A percentile compares a stretch with the other conserved stretches of the same genome.
Conservation (phyloP, 2,329 filamentous ascomycete species). For the Tolypocladium cylindrosporum region DNA sequence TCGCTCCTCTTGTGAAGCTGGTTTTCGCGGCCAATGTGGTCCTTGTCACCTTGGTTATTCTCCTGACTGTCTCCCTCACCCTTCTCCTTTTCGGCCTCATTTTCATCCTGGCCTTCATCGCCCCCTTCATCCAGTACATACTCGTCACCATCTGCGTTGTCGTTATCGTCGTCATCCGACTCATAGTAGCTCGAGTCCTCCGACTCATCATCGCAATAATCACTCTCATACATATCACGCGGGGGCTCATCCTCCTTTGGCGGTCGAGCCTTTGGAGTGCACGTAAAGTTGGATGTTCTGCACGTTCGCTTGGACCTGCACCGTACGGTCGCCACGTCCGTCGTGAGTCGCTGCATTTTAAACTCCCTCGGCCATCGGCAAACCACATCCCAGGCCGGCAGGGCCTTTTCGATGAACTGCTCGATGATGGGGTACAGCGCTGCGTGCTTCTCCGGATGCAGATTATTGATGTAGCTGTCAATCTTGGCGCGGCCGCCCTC, state of each 20-base stretch:
- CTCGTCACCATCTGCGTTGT: neutral
- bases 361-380: slow-evolving; percentile 21
- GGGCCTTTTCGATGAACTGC: slow-evolving; percentile 24
- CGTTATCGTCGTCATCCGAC: slow-evolving; percentile 6
- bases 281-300: slow-evolving; percentile 6
- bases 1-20: neutral
- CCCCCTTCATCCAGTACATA: neutral
- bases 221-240: slow-evolving; percentile 12
- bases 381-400: slow-evolving; percentile 35
- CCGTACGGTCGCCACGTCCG: slow-evolving; percentile 4
- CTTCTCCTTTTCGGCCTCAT: no score
- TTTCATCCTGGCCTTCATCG: no score
- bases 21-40: neutral
- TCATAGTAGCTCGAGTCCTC: slow-evolving; percentile 3
- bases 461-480: slow-evolving; percentile 42
- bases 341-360: slow-evolving; percentile 13
- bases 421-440: slow-evolving; percentile 30
- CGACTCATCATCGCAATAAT: neutral
- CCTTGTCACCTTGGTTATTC: no score
- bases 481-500: slow-evolving; percentile 25
- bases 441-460: slow-evolving; percentile 31
- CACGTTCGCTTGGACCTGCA: slow-evolving; percentile 10
- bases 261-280: slow-evolving; percentile 11
- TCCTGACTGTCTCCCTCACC: no score
- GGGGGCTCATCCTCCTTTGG: slow-evolving; percentile 12